Conservation (phyloP, 495 filamentous ascomycete species). For the Collariella sp. region DNA sequence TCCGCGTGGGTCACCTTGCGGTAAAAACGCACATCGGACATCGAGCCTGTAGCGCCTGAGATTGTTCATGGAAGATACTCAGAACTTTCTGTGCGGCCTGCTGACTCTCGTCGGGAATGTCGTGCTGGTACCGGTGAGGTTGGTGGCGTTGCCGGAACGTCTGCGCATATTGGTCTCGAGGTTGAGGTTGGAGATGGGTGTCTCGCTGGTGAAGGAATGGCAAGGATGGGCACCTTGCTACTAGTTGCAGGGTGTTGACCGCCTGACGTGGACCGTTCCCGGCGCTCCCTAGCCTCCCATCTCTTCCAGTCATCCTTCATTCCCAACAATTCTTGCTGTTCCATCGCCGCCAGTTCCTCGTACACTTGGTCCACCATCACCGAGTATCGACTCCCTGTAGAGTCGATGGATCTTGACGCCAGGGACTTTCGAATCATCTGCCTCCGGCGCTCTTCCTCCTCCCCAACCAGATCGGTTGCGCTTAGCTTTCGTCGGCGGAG, state of each 20-base stretch:
- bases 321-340: slow-evolving; percentile 12
- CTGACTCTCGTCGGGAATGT: background rate
- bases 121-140: slow-evolving; percentile 4
- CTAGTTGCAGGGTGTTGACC: slow-evolving; percentile 20
- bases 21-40: too few relatives aligned
- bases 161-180: background rate
- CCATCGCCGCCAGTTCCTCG: slow-evolving; percentile 9
- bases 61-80: too few relatives aligned
- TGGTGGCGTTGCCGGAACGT: background rate
- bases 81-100: background rate
- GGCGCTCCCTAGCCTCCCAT: slow-evolving; percentile 23
- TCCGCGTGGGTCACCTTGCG: too few relatives aligned
- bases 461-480: slow-evolving; percentile 16
- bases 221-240: slow-evolving; percentile 14
- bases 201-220: slow-evolving; percentile 23
- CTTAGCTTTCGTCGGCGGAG: slow-evolving; percentile 22
- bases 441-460: slow-evolving; percentile 33
- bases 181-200: slow-evolving; percentile 17
- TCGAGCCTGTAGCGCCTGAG: too few relatives aligned
- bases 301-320: slow-evolving; percentile 27
- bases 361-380: slow-evolving; percentile 1
- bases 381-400: slow-evolving; percentile 4
- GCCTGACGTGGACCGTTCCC: slow-evolving; percentile 21
- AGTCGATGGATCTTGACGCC: slow-evolving; percentile 29
- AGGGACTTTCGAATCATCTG: slow-evolving; percentile 43